A percentile compares a stretch with the other conserved stretches of the same genome.
These are phyloP conservation scores for Apiospora kogelbergensis DNA, from an alignment of 2,329 filamentous ascomycete species.

Conservation along the genomic window DNA sequence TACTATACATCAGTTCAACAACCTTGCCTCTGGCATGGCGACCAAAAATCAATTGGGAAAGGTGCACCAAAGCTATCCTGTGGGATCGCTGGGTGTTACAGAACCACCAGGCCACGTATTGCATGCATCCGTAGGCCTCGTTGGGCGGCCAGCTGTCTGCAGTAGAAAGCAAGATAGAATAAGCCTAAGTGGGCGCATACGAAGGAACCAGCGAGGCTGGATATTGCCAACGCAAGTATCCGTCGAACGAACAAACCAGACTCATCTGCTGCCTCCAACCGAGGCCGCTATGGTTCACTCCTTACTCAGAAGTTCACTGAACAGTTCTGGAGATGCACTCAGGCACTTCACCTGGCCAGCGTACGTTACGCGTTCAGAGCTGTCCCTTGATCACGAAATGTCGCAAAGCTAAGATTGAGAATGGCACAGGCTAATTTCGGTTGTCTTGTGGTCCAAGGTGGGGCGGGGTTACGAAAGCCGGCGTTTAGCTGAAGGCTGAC, in stretches of 20 bases:
- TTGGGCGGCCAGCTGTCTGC: too few species aligned
- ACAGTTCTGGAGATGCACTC: neutral
- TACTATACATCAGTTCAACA: neutral
- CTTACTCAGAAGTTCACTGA: too few species aligned
- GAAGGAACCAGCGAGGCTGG: neutral
- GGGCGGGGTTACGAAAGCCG: neutral
- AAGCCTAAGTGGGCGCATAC: too few species aligned
- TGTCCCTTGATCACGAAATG: neutral
- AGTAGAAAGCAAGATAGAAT: too few species aligned
- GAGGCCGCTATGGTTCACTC: too few species aligned
- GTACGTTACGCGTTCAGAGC: neutral
- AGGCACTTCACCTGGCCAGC: neutral
- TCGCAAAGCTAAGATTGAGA: neutral
- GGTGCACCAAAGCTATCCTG: neutral
- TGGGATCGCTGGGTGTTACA: too few species aligned
- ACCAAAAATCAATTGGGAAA: neutral
- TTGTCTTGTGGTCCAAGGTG: neutral
- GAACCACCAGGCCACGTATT: too few species aligned
- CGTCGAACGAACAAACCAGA: neutral
- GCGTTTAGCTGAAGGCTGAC: neutral
- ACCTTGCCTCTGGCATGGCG: neutral
- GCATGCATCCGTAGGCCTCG: too few species aligned
- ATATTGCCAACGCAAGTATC: neutral
- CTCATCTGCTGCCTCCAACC: too few species aligned
- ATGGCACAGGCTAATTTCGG: neutral